Evolutionary conservation across 2,329 filamentous ascomycete species (phyloP).

Genomic region (Penicillium sp.): DNA sequence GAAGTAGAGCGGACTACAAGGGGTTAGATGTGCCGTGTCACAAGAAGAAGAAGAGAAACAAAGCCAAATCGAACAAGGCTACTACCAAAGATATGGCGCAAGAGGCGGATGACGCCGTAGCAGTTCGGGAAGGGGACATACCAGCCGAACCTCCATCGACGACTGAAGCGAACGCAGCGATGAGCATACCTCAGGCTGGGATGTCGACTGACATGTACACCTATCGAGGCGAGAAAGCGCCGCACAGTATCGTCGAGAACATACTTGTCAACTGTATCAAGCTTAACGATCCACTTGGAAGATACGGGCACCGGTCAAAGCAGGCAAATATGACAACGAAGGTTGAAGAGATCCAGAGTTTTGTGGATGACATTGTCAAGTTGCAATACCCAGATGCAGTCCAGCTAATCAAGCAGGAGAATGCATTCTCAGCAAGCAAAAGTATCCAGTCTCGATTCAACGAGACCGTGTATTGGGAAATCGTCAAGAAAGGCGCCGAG

Average conservation of each 20-base stretch:
- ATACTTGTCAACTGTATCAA: slow-evolving; percentile 2
- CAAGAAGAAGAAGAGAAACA: neutral
- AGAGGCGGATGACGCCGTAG: neutral
- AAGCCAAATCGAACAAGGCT: neutral
- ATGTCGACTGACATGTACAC: neutral
- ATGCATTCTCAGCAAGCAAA: too few relatives aligned
- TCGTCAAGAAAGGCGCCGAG: too few relatives aligned
- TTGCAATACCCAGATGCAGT: slow-evolving; percentile 6
- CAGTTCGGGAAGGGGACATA: neutral
- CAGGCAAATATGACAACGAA: slow-evolving; percentile 3
- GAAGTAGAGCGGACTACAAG: neutral
- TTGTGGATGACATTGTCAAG: slow-evolving; percentile 6
- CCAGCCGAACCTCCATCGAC: neutral
- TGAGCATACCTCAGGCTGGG: neutral
- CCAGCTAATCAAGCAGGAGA: too few relatives aligned
- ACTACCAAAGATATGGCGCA: neutral
- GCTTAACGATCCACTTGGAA: neutral
- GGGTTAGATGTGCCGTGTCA: neutral
- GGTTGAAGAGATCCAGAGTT: slow-evolving; percentile 6
- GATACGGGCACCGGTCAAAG: neutral
- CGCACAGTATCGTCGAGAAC: neutral
- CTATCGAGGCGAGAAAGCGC: neutral
- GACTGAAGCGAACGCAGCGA: neutral
- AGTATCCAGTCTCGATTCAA: too few relatives aligned
- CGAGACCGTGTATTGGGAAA: too few relatives aligned